A percentile compares a stretch with the other conserved stretches of the same genome.
phyloP scores from a whole-genome alignment of 495 filamentous ascomycete species.

The Hypoxylon fuscum region DNA sequence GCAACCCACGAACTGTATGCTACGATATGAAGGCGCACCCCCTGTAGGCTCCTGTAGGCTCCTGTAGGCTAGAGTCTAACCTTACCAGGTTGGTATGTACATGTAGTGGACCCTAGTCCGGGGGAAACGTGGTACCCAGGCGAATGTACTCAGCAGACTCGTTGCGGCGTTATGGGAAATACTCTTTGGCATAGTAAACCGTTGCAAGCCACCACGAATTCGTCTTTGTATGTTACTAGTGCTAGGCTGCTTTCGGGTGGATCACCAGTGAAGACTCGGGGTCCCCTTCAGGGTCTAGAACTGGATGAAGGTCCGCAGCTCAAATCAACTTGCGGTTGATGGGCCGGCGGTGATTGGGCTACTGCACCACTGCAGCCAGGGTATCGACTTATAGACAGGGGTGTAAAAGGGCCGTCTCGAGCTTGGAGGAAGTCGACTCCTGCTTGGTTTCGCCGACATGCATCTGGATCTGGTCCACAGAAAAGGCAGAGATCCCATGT shows the following conservation, averaged over 20 bases:
- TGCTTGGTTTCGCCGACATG: slow-evolving; percentile 44
- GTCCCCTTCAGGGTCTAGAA: slow-evolving; percentile 42
- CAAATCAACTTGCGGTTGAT: slow-evolving; percentile 34
- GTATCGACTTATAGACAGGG: slow-evolving; percentile 41
- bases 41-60: slow-evolving; percentile 19
- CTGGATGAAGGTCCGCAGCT: slow-evolving; percentile 33
- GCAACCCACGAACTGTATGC: slow-evolving; percentile 26
- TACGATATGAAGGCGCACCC: slow-evolving; percentile 21
- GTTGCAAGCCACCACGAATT: slow-evolving; percentile 25
- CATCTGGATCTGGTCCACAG: slow-evolving; percentile 34
- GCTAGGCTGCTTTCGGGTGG: slow-evolving; percentile 27
- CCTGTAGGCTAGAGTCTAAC: too few relatives aligned
- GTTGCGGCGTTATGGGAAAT: slow-evolving; percentile 12
- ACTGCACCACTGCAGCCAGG: slow-evolving; percentile 33
- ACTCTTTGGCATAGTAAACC: slow-evolving; percentile 27
- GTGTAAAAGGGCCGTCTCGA: slow-evolving; percentile 46
- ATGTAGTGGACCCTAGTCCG: slow-evolving; percentile 17
- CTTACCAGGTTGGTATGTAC: slow-evolving; percentile 20
- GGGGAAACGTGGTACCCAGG: slow-evolving; percentile 38
- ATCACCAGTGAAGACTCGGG: slow-evolving; percentile 33
- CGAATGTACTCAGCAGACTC: slow-evolving; percentile 5
- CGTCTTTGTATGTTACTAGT: slow-evolving; percentile 12
- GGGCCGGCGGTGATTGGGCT: slow-evolving; percentile 39
- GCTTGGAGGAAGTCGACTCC: slow-evolving; percentile 35
- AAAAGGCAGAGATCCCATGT: slow-evolving; percentile 35